These are phyloP conservation scores for Zygoascus biomembranicola DNA, from an alignment of 805 yeast genomes.

Conservation along the genomic window DNA sequence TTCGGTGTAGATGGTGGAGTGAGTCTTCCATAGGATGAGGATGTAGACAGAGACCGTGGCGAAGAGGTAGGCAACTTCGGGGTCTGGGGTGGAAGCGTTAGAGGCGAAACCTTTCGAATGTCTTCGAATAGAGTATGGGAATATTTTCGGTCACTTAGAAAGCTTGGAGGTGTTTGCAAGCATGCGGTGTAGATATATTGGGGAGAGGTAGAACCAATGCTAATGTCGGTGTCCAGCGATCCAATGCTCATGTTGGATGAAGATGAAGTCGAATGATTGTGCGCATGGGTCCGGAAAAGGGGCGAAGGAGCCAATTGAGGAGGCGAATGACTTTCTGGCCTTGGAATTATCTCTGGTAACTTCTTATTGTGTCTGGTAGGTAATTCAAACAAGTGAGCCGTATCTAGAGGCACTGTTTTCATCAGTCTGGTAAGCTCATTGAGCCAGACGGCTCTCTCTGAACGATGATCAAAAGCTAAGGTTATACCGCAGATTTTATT, in stretches of 20 bases:
- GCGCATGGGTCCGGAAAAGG: not conserved
- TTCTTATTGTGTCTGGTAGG: not conserved
- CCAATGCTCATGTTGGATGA: not conserved
- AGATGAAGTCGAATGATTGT: not conserved
- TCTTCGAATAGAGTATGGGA: slow-evolving; percentile 1
- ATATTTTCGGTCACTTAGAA: not conserved
- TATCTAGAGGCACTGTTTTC: not conserved
- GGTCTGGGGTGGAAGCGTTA: not conserved
- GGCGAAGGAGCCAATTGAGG: not conserved
- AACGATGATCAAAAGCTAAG: not conserved
- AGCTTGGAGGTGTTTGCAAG: not conserved
- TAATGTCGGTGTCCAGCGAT: not conserved
- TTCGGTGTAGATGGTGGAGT: not conserved
- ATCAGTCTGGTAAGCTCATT: not conserved
- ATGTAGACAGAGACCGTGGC: not conserved
- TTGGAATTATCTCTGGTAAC: not conserved
- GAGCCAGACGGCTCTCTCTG: slow-evolving; percentile 1
- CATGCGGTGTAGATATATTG: not conserved
- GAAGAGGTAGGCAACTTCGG: not conserved
- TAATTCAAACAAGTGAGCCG: slow-evolving; percentile 1
- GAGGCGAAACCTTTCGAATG: not conserved
- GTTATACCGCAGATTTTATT: not conserved
- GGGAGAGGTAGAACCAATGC: not conserved
- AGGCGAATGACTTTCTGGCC: not conserved
- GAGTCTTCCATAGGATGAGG: not conserved